These are phyloP conservation scores for Yamadazyma oceani DNA, from an alignment of 1,139 yeast species.

Conservation along the genomic window DNA sequence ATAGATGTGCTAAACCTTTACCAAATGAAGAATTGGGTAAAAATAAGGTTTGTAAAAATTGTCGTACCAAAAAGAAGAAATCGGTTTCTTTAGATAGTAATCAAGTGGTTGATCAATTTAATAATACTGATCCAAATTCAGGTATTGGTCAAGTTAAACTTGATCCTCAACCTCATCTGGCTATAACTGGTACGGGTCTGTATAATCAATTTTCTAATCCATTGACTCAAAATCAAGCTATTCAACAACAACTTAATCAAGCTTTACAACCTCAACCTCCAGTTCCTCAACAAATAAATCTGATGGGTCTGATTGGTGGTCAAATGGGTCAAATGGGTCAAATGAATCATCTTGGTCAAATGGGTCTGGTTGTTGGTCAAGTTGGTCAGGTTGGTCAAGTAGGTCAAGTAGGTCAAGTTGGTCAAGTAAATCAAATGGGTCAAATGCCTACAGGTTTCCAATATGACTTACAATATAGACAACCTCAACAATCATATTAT, in stretches of 20 bases:
- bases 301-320: background rate
- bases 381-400: background rate
- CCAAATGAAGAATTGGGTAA: constrained; percentile 45
- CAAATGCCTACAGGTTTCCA: constrained; percentile 1
- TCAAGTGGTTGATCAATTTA: background rate
- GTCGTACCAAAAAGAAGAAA: constrained; percentile 55
- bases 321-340: background rate
- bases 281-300: constrained; percentile 9
- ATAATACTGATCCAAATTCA: background rate
- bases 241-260: constrained; percentile 18
- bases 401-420: background rate
- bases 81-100: constrained; percentile 1
- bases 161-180: background rate
- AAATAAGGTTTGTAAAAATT: constrained; percentile 55
- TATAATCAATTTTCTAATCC: constrained; percentile 7
- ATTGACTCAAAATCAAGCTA: constrained; percentile 2
- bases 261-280: constrained; percentile 19
- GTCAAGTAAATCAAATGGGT: background rate
- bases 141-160: background rate
- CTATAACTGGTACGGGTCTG: background rate
- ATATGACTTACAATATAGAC: constrained; percentile 3
- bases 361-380: background rate
- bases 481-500: constrained; percentile 4
- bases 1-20: constrained; percentile 56
- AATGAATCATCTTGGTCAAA: background rate